Evolutionary conservation across 2,329 filamentous ascomycete genomes (phyloP), one percentile per base, ranked within the genome.

Genomic region (Fusarium temperatum): DNA sequence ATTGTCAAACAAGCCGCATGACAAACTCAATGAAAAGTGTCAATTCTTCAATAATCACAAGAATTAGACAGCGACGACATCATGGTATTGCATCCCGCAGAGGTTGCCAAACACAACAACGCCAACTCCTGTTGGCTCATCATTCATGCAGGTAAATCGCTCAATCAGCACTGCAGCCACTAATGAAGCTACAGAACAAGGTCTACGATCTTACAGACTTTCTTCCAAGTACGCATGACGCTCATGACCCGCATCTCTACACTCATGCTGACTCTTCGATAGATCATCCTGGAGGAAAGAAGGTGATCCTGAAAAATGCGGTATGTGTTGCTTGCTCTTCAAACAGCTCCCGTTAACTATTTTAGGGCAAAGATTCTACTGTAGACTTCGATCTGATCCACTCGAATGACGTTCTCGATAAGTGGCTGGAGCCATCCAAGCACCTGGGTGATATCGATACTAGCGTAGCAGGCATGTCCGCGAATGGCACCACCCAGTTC

Each of bases 171-270:
- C 6, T 4, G 6, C 11, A 32, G 8, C 10, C 10, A 20, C 63
- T 72, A 15, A 72, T 32, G 1, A 7, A 9, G 17, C 0, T 5
- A 0, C 8, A 72, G 69, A 60, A 60, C 42, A 73, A 73, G 17
- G 69, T 50, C 17, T 72, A 72, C 18, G 57, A 72, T 41, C 69
- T 72, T 22, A 73, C 69, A 24, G 63, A 73, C 1, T 72, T 72
- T 14, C 53, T 72, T 11, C 63, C 63, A 30, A 45, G 69, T 72
- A 50, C 20, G 10, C 4, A 5, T 18, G 5, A 2, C 18, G 1
- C 14, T 20, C 8, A 17, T 17, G 14, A 3, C 8, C 10, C 4
- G 1, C 1, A 13, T 28, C 2, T 14, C 13, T 11, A 2, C 1
- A 30, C 8, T n/a, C 14, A 18, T 57, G 6, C 50, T 68, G 10